Conservation (phyloP, 139 green algal genomes). For the Chlorella sp. region DNA sequence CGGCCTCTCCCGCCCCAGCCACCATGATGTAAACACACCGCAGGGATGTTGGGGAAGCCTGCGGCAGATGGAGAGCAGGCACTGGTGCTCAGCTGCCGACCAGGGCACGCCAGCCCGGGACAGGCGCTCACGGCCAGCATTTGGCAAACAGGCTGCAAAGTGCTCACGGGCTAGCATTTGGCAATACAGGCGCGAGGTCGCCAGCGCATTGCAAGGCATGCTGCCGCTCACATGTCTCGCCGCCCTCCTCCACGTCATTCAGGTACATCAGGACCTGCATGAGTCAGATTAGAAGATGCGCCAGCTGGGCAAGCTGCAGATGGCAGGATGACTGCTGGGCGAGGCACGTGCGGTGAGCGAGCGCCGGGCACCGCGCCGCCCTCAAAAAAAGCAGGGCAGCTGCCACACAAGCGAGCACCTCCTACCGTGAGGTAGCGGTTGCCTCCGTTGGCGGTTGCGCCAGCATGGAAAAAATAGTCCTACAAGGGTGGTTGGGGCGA, state of each 20-base stretch:
- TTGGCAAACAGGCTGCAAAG: no score
- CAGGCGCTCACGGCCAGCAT: not conserved
- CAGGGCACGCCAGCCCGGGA: not conserved
- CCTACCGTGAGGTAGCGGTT: conserved; percentile 68
- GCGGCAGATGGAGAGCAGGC: not conserved
- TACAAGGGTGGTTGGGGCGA: not conserved
- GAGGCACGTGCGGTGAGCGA: no score
- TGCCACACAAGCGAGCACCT: no score
- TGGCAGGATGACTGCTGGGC: no score
- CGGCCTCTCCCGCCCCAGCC: no score
- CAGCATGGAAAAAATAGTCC: conserved; percentile 73
- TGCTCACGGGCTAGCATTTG: not conserved
- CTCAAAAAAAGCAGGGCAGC: no score
- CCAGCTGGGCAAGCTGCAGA: no score
- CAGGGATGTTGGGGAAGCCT: conserved; percentile 65
- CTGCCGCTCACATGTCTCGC: conserved; percentile 58
- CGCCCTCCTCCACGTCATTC: conserved; percentile 76
- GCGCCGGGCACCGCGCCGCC: no score
- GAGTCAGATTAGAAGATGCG: no score
- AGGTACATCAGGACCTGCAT: conserved; percentile 77
- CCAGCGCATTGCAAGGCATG: not conserved
- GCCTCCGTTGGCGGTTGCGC: conserved; percentile 60
- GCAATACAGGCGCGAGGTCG: no score
- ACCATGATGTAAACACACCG: no score
- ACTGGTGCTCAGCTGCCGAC: not conserved